phyloP scores from a whole-genome alignment of 2,329 filamentous ascomycete species.

The Cladobotryum mycophilum region DNA sequence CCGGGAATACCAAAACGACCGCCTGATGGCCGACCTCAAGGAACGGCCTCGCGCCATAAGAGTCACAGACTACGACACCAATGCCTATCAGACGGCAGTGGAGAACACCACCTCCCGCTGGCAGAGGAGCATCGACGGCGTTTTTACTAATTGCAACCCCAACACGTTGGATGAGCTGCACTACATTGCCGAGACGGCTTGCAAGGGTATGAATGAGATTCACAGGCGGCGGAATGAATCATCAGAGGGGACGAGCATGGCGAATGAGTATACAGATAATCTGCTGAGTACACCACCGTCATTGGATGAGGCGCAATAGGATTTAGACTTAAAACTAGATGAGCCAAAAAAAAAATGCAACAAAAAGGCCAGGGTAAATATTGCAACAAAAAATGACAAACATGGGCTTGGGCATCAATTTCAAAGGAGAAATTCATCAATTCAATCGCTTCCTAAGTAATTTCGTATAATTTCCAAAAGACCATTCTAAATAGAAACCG shows the following conservation, averaged over 20 bases:
- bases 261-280: conserved; percentile 27
- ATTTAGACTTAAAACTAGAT: too few relatives aligned
- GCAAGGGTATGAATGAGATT: conserved; percentile 37
- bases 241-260: conserved; percentile 23
- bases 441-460: too few relatives aligned
- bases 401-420: too few relatives aligned
- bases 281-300: conserved; percentile 10
- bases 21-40: conserved; percentile 18
- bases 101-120: conserved; percentile 35
- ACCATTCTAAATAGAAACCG: too few relatives aligned
- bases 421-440: too few relatives aligned
- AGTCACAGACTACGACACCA: conserved; percentile 30
- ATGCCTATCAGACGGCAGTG: conserved; percentile 32
- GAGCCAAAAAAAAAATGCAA: too few relatives aligned
- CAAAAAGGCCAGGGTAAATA: too few relatives aligned
- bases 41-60: conserved; percentile 19
- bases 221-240: conserved; percentile 29
- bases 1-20: conserved; percentile 22
- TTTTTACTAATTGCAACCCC: conserved; percentile 38
- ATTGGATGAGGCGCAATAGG: too few relatives aligned
- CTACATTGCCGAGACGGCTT: conserved; percentile 38
- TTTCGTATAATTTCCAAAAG: too few relatives aligned
- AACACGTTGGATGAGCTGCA: conserved; percentile 39
- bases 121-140: conserved; percentile 37
- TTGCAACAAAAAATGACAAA: too few relatives aligned